These are phyloP conservation scores for Ogataea henricii DNA, from an alignment of 805 yeast genomes.

Conservation along the genomic window DNA sequence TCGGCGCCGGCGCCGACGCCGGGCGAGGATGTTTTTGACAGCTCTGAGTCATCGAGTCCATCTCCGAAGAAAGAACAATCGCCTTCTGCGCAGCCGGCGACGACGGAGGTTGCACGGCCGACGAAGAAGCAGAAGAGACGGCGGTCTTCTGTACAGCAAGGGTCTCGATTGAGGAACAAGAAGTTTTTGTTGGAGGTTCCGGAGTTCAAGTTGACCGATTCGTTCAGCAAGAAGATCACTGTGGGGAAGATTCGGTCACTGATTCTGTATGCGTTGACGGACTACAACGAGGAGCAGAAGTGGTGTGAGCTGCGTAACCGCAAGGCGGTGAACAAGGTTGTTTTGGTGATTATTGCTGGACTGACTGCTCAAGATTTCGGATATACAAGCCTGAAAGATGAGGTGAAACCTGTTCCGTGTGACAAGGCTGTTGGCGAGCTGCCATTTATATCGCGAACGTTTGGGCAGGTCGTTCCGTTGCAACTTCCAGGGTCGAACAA, in stretches of 20 bases:
- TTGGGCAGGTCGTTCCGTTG: constrained; percentile 49
- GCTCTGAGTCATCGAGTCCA: constrained; percentile 8
- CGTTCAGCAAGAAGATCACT: constrained; percentile 30
- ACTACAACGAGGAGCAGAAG: constrained; percentile 43
- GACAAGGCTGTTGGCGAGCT: constrained; percentile 23
- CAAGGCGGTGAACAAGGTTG: constrained; percentile 50
- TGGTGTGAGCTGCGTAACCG: constrained; percentile 55
- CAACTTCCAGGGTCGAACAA: constrained; percentile 66
- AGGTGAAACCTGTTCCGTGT: constrained; percentile 15
- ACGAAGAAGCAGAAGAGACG: constrained; percentile 35
- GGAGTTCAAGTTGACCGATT: constrained; percentile 19
- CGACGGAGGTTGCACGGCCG: neutral
- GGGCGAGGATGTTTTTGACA: constrained; percentile 6
- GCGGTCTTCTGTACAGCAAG: constrained; percentile 40
- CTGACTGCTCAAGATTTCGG: constrained; percentile 50
- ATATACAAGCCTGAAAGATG: constrained; percentile 13
- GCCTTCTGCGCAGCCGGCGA: constrained; percentile 8
- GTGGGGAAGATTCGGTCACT: constrained; percentile 49
- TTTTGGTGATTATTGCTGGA: constrained; percentile 68
- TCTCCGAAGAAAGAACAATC: constrained; percentile 33
- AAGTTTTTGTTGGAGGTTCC: constrained; percentile 34
- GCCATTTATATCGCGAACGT: constrained; percentile 40
- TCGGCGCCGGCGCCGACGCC: neutral
- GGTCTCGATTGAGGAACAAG: constrained; percentile 32
- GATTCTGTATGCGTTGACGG: constrained; percentile 43